Conservation (phyloP, 306 rosid genomes). For the Cajanus cajan region DNA sequence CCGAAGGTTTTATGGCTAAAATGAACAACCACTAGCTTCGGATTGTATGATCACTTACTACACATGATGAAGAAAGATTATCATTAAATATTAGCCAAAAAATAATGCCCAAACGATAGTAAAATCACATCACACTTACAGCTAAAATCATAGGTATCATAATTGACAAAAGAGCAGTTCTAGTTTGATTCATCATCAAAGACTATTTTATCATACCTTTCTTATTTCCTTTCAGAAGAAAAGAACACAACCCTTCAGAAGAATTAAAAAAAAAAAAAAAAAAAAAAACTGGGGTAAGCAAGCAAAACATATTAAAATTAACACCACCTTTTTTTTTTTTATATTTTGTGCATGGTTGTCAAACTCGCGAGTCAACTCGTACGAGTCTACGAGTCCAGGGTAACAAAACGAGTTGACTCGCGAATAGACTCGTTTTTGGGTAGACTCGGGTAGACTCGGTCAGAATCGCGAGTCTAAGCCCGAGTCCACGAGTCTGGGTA, state of each 20-base stretch:
- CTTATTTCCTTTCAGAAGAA: not conserved
- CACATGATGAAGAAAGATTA: not conserved
- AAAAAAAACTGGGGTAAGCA: not conserved
- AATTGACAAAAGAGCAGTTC: not conserved
- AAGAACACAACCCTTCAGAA: not conserved
- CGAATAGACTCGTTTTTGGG: no score
- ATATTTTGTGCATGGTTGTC: no score
- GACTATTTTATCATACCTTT: not conserved
- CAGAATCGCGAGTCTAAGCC: no score
- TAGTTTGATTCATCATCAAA: not conserved
- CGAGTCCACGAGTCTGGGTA: no score
- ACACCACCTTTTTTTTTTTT: not conserved
- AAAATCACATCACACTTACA: not conserved
- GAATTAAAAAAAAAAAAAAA: not conserved
- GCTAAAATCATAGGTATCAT: slow-evolving; percentile 1
- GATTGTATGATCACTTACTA: not conserved
- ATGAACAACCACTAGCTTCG: not conserved
- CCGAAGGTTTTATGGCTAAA: not conserved
- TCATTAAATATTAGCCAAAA: not conserved
- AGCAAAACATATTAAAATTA: not conserved
- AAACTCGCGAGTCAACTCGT: no score
- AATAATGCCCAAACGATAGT: not conserved
- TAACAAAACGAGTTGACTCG: no score
- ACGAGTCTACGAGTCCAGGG: no score
- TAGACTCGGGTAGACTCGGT: no score